Evolutionary conservation across 192 early-diverging fungal species (phyloP), one percentile per base, ranked within the genome.

Genomic region (Linnemannia schmuckeri): DNA sequence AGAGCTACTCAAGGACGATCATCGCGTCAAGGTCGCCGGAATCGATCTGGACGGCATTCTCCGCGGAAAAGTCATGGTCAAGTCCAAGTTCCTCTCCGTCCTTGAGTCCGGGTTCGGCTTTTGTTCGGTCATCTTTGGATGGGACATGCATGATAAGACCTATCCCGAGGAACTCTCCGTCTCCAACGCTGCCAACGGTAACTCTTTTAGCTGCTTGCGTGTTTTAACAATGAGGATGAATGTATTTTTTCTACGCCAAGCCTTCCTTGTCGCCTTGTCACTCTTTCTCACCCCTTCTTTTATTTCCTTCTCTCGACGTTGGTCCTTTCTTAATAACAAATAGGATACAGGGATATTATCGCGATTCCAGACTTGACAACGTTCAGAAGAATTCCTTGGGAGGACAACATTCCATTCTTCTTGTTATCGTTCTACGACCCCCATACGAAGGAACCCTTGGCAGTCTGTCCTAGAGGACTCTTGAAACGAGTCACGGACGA

Each of bases 111-210:
- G 95, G 24, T 94, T 97, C 84, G 96, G 96, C 2, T 96, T 97
- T 77, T 96, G 95, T 80, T 94, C 91, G 22, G 93, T 96, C n/a
- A 88, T 95, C 40, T 96, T 94, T 85, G 92, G 93, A 13, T 97
- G 96, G 95, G 96, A 97, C 79, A 92, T 95, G 83, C 94, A 95
- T 76, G 96, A 97, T 85, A 84, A 90, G 70, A 76, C 89, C 3
- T 96, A 96, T 82, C 73, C 87, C n/a, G 72, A 82, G 77, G 77
- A 87, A 69, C 82, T 89, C 61, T 76, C 82, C 44, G 81, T 88
- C 82, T 89, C 83, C n/a, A 84, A 88, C 38, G 82, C 81, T 18
- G 85, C 87, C 30, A 89, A 87, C 63, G 88, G 88, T 86, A 80
- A 54, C n/a, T 33, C 69, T 74, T 33, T 49, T 30, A 0, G 12